phyloP scores from a whole-genome alignment of 805 yeast genomes.

The Teunomyces stri region DNA sequence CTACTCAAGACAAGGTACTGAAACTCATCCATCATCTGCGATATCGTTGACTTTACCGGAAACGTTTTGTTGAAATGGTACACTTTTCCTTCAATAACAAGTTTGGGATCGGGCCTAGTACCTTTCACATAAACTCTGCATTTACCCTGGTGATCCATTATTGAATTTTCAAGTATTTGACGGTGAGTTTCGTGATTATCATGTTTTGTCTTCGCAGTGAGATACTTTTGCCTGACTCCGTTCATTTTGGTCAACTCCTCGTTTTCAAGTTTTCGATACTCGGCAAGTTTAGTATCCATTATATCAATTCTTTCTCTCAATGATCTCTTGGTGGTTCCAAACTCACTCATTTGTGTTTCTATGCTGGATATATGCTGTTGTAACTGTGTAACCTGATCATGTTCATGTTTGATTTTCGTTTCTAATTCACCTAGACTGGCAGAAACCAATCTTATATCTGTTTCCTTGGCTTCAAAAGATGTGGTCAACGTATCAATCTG shows the following conservation, averaged over 20 bases:
- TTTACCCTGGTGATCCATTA: conserved; percentile 31
- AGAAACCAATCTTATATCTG: conserved; percentile 15
- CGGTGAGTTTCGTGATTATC: conserved; percentile 36
- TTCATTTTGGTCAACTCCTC: background rate
- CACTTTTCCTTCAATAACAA: background rate
- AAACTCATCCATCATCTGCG: conserved; percentile 19
- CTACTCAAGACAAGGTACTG: conserved; percentile 18
- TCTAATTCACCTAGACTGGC: conserved; percentile 7
- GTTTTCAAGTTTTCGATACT: conserved; percentile 12
- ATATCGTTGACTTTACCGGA: background rate
- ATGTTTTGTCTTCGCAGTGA: conserved; percentile 19
- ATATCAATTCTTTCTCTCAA: conserved; percentile 18
- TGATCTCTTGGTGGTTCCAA: conserved; percentile 13
- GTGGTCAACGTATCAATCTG: conserved; percentile 23
- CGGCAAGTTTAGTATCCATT: conserved; percentile 17
- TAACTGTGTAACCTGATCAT: conserved; percentile 5
- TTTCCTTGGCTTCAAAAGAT: conserved; percentile 22
- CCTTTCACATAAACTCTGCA: conserved; percentile 22
- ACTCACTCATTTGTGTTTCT: conserved; percentile 18
- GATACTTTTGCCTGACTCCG: background rate
- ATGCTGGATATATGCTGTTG: conserved; percentile 9
- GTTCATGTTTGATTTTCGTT: conserved; percentile 3
- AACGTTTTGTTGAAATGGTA: conserved; percentile 19
- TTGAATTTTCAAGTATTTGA: conserved; percentile 49
- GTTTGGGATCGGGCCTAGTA: background rate